Evolutionary conservation across 2,329 filamentous ascomycete species (phyloP).

Genomic region (Biscogniauxia mediterranea): DNA sequence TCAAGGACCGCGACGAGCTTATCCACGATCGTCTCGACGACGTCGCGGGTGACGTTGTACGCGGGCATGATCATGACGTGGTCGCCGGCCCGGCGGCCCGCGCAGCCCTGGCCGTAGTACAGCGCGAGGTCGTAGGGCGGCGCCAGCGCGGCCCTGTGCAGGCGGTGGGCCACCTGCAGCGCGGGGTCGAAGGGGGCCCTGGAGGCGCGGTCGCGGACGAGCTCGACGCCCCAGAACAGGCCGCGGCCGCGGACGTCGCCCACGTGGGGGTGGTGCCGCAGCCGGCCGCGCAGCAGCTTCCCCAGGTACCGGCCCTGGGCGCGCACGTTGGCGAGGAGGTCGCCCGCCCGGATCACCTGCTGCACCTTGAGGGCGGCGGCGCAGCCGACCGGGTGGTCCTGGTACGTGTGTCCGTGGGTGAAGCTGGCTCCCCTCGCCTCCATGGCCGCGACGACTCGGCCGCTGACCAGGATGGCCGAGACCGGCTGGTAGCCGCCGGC

Average conservation of each 20-base stretch:
- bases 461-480: constrained; percentile 56
- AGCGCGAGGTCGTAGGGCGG: constrained; percentile 15
- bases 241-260: constrained; percentile 42
- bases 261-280: constrained; percentile 38
- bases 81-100: constrained; percentile 19
- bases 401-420: constrained; percentile 60
- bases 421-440: constrained; percentile 43
- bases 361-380: constrained; percentile 42
- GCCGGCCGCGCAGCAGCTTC: constrained; percentile 25
- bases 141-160: constrained; percentile 12
- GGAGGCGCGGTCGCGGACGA: constrained; percentile 37
- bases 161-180: constrained; percentile 14
- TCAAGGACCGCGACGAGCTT: constrained; percentile 8
- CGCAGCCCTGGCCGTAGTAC: constrained; percentile 24
- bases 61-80: constrained; percentile 26
- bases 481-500: constrained; percentile 60
- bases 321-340: constrained; percentile 36
- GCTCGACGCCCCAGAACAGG: constrained; percentile 45
- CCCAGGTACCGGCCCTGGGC: constrained; percentile 33
- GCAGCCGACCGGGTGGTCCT: constrained; percentile 39
- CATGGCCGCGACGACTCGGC: constrained; percentile 48
- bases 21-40: constrained; percentile 21
- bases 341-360: constrained; percentile 35
- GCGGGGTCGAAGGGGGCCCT: constrained; percentile 34
- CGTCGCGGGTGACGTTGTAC: constrained; percentile 20